These are phyloP conservation scores for Aquilaria sinensis DNA, from an alignment of 345 rosid species.

Conservation along the genomic window DNA sequence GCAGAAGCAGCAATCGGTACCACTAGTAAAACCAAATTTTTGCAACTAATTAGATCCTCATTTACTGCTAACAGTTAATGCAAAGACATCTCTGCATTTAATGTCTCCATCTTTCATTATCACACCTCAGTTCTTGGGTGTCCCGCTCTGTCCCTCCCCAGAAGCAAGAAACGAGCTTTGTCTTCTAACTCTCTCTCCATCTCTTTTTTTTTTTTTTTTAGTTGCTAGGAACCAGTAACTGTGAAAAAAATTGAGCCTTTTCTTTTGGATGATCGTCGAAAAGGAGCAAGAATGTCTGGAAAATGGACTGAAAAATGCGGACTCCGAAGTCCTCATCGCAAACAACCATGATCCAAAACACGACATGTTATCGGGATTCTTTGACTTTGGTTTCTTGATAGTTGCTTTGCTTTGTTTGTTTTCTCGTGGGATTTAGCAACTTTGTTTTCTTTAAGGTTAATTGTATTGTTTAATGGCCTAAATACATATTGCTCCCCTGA, in stretches of 20 bases:
- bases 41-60: constrained; percentile 17
- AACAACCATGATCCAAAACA: too few relatives aligned
- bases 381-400: too few relatives aligned
- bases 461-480: too few relatives aligned
- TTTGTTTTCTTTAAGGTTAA: too few relatives aligned
- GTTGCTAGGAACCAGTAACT: not conserved
- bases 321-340: too few relatives aligned
- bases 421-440: too few relatives aligned
- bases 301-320: not conserved
- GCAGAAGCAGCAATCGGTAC: not conserved
- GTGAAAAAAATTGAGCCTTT: not conserved
- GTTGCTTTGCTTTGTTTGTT: too few relatives aligned
- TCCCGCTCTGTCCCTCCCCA: constrained; percentile 19
- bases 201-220: too few relatives aligned
- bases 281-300: constrained; percentile 3
- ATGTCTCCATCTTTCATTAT: constrained; percentile 27
- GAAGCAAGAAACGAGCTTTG: not conserved
- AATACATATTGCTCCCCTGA: too few relatives aligned
- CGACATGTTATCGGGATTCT: too few relatives aligned
- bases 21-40: constrained; percentile 8
- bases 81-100: constrained; percentile 36
- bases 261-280: not conserved
- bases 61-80: constrained; percentile 24
- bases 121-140: constrained; percentile 10
- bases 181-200: not conserved